phyloP scores from a whole-genome alignment of 106 monocot genomes.

The Acanthochlamys bracteata region DNA sequence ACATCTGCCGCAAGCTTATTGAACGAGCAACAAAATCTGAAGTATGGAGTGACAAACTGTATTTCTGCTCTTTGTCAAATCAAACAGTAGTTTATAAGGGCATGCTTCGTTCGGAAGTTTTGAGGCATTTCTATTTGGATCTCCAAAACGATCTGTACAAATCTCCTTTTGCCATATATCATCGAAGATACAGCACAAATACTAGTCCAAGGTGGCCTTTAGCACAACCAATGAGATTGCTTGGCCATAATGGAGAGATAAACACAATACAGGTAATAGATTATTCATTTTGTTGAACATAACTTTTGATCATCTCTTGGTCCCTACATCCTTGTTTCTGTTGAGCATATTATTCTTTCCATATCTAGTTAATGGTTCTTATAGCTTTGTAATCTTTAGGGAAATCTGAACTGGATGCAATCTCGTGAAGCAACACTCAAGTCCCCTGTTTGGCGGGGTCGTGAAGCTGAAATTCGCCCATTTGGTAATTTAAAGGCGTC shows the following conservation, averaged over 20 bases:
- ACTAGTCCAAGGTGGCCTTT: conserved; percentile 99
- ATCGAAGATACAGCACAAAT: conserved; percentile 98
- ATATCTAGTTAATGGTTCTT: not conserved
- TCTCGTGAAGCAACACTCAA: conserved; percentile 87
- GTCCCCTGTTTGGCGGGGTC: conserved; percentile 95
- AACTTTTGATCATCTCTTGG: not conserved
- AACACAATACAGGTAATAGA: conserved; percentile 86
- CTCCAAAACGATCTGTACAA: conserved; percentile 71
- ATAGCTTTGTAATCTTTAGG: conserved; percentile 21
- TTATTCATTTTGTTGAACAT: not conserved
- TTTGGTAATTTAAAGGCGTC: conserved; percentile 89
- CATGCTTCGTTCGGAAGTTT: conserved; percentile 90
- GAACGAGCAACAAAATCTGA: conserved; percentile 50
- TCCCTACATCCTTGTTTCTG: too few species aligned
- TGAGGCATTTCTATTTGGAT: conserved; percentile 86
- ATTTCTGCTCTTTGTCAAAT: conserved; percentile 92
- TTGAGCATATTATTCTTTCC: too few species aligned
- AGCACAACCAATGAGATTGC: conserved; percentile 97
- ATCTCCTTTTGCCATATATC: conserved; percentile 88
- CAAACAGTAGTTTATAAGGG: conserved; percentile 95
- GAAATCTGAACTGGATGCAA: conserved; percentile 99
- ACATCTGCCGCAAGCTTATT: conserved; percentile 81
- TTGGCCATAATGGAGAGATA: conserved; percentile 99
- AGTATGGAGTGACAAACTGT: conserved; percentile 74
- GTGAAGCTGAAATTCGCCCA: conserved; percentile 95